Conservation (phyloP, 2,329 filamentous ascomycete species). For the Xylaria sp. region DNA sequence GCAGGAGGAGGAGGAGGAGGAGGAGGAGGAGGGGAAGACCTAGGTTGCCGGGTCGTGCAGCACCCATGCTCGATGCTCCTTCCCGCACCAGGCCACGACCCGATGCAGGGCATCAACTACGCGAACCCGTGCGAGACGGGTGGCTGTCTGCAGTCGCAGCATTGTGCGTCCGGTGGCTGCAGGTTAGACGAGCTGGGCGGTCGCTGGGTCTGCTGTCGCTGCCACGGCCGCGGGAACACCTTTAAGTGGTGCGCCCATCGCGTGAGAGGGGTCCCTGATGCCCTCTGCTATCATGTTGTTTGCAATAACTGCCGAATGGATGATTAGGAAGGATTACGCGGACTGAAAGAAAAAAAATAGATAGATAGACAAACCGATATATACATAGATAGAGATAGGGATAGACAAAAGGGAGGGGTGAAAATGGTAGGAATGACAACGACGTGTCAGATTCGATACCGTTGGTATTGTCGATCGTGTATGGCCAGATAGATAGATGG, state of each 20-base stretch:
- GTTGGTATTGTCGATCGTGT: background rate
- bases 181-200: slow-evolving; percentile 61
- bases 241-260: slow-evolving; percentile 59
- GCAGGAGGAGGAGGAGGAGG: background rate
- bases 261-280: slow-evolving; percentile 60
- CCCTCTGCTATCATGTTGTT: slow-evolving; percentile 64
- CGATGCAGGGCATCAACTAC: slow-evolving; percentile 44
- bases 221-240: slow-evolving; percentile 59
- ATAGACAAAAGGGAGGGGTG: background rate
- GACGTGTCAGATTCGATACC: background rate
- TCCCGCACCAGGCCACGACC: slow-evolving; percentile 48
- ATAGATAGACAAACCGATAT: background rate
- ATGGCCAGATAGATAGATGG: background rate
- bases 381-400: background rate
- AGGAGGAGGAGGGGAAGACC: background rate
- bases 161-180: slow-evolving; percentile 62
- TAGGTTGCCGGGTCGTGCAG: slow-evolving; percentile 26
- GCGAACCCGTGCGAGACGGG: slow-evolving; percentile 59
- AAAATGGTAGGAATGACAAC: background rate
- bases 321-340: background rate
- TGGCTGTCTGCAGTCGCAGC: slow-evolving; percentile 58
- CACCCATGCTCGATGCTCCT: slow-evolving; percentile 49
- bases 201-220: slow-evolving; percentile 63
- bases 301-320: slow-evolving; percentile 59
- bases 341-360: background rate